Conservation (phyloP, 306 rosid species). For the Citrullus colocynthis region DNA sequence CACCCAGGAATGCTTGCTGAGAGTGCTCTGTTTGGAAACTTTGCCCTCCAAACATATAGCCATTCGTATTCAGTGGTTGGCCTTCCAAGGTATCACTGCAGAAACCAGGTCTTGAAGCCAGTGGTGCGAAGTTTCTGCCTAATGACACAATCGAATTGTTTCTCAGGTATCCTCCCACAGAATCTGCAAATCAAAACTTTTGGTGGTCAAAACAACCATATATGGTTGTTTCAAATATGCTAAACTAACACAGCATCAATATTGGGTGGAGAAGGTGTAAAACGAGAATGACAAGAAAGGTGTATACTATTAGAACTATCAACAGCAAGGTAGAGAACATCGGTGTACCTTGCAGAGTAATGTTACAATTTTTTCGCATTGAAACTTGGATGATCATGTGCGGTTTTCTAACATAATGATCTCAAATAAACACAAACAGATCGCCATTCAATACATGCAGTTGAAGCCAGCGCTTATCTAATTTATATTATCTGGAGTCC, state of each 20-base stretch:
- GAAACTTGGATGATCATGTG: constrained; percentile 4
- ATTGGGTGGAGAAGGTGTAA: not conserved
- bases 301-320: not conserved
- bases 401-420: not conserved
- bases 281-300: not conserved
- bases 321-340: not conserved
- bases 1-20: constrained; percentile 20
- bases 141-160: constrained; percentile 10
- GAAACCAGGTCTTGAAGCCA: constrained; percentile 20
- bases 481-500: not conserved
- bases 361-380: constrained; percentile 9
- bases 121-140: constrained; percentile 17
- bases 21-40: constrained; percentile 21
- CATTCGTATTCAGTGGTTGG: constrained; percentile 21
- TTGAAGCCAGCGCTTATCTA: constrained; percentile 1
- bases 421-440: not conserved
- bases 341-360: constrained; percentile 6
- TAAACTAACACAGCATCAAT: not conserved
- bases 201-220: constrained; percentile 1
- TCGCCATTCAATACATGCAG: constrained; percentile 5
- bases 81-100: constrained; percentile 7
- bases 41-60: constrained; percentile 29
- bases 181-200: constrained; percentile 19
- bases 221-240: not conserved
- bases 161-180: constrained; percentile 16